Evolutionary conservation across 208 protist species (phyloP), one percentile per base, ranked within the genome.

Genomic region (Trypanosoma platydactyli): DNA sequence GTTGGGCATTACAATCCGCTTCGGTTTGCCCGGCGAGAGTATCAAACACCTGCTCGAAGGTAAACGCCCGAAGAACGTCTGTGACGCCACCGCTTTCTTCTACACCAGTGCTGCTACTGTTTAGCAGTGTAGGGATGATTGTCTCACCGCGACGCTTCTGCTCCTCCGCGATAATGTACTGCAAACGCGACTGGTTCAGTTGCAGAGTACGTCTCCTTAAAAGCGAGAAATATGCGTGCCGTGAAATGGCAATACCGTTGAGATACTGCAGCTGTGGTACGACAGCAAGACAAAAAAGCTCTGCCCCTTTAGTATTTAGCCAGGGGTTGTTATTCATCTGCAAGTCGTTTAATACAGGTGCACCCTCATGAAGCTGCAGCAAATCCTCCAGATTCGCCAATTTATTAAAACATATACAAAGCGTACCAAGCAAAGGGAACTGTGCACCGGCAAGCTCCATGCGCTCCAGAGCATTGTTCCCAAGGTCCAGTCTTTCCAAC

Each of bases 241-340:
- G 33, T 29, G 54, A 60, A 20, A 68, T 22, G 22, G 35, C 13
- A 51, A 74, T 50, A 45, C 54, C 68, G 54, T 74, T 74, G 0
- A 74, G 61, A 18, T 56, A 25, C 45, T 64, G 29, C 44, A 74
- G 50, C 20, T 49, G 38, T 38, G 68, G 68, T 12, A 74, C 22
- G 9, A 78, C 49, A 27, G 65, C 51, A 44, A 69, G 33, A 56
- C 56, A 66, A 59, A 45, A 78, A 6, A 76, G 55, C 40, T 81
- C 66, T 1, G 71, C 53, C 2, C 45, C 25, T 27, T 75, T 68
- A 33, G 41, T n/a, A 20, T 24, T 12, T 60, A 89, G 56, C 52
- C 84, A 79, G 7, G 86, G 88, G 71, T 97, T 97, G 54, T 83
- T 73, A 30, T 85, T 71, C 9, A 86, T 66, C 44, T 74, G 25